Evolutionary conservation across 257 asterid species (phyloP), one percentile per base, ranked within the genome.

Genomic region (Solanum chilense): DNA sequence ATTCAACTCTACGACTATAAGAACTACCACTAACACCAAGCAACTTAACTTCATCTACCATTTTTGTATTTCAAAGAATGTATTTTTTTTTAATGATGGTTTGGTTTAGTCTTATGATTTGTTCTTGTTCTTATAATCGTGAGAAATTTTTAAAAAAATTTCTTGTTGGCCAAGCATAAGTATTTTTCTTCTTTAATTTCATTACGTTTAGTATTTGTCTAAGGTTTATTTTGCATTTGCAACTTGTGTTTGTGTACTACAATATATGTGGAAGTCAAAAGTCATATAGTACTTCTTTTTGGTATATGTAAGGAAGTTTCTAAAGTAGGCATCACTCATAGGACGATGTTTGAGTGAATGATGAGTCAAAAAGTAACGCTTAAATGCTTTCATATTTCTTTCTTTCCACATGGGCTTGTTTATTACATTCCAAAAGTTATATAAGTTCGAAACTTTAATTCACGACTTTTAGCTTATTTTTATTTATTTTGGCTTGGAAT

Each of bases 1-100:
- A 78, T 45, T 78, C 84, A 45, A 78, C 84, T 78, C 84, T 45
- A 11, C 64, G 84, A 78, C 84, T 78, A 27, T 44, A 78, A 2
- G 66, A 45, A 56, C 84, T 78, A 5, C 64, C 62, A 44, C 84
- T 2, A 45, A 78, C 62, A 45, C 84, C 84, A 8, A 45, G 42
- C 84, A 78, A 78, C 25, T 10, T 78, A 20, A 78, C 66, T 27
- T 56, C n/a, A 56, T 78, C 66, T 78, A 7, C 15, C 84, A 78
- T 77, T 15, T 41, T 42, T 42, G 45, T 71, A 41, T 71, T 71
- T 71, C 4, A 18, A 33, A 71, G 27, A 71, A 16, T 29, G 0
- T 5, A 2, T 2, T 2, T 33, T 16, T 33, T 18, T 69, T 71
- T 71, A 33, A 3, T 71, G 2, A 9, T 71, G 14, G 45, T 71